Conservation (phyloP, 139 green algal species). For the Desmodesmus armatus region DNA sequence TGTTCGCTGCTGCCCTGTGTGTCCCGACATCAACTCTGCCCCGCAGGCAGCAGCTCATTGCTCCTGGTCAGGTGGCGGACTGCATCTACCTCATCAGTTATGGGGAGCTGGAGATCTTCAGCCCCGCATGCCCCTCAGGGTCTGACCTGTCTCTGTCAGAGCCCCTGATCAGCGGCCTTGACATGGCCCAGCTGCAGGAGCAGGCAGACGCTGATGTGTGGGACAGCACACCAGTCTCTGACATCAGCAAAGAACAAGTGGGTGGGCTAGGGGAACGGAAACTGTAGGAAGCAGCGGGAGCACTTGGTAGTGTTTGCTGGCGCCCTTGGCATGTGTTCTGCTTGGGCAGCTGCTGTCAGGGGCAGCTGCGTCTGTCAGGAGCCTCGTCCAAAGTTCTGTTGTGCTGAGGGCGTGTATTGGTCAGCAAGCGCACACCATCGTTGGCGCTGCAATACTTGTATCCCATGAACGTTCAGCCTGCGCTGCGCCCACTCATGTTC, state of each 20-base stretch:
- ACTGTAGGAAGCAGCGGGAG: background rate
- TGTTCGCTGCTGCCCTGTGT: background rate
- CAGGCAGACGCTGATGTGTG: slow-evolving; percentile 25
- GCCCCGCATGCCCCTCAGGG: no score
- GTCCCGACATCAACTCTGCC: no score
- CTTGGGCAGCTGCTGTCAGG: no score
- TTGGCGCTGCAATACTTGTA: background rate
- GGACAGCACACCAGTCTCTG: slow-evolving; percentile 25
- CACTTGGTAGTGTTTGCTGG: no score
- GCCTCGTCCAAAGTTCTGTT: background rate
- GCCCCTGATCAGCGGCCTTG: slow-evolving; percentile 30
- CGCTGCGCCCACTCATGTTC: background rate
- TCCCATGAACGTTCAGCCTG: background rate
- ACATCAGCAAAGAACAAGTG: slow-evolving; percentile 39
- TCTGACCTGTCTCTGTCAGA: background rate
- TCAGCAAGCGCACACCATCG: no score
- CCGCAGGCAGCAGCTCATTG: slow-evolving; percentile 40
- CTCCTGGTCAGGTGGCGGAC: slow-evolving; percentile 31
- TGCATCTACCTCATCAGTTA: slow-evolving; percentile 35
- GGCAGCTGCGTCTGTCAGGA: background rate
- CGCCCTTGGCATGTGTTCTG: no score
- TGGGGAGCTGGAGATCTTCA: slow-evolving; percentile 39
- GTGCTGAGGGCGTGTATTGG: background rate
- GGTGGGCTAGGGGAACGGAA: slow-evolving; percentile 5
- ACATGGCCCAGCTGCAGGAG: slow-evolving; percentile 4